phyloP scores from a whole-genome alignment of 345 rosid species.

The Toxicodendron radicans region DNA sequence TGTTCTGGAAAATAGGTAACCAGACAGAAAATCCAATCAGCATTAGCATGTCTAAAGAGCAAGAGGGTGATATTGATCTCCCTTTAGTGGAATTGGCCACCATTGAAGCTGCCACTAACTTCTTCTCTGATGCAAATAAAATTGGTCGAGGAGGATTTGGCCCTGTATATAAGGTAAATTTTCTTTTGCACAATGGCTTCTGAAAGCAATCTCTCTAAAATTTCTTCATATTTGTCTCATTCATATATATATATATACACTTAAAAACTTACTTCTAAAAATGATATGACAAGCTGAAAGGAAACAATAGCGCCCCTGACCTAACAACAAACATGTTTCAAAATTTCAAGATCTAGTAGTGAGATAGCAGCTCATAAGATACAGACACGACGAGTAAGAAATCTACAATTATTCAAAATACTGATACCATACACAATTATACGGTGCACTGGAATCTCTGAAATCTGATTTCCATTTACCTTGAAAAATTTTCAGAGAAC shows the following conservation, averaged over 20 bases:
- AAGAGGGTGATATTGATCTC: slow-evolving; percentile 18
- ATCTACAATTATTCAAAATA: neutral
- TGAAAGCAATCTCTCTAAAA: neutral
- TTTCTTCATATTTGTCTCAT: neutral
- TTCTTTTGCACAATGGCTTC: neutral
- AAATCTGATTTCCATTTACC: neutral
- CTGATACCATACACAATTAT: neutral
- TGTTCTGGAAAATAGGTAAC: neutral
- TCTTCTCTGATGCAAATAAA: slow-evolving; percentile 23
- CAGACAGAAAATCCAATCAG: neutral
- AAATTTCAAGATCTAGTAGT: no score
- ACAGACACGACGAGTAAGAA: no score
- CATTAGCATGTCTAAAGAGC: neutral
- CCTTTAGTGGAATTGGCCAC: slow-evolving; percentile 20
- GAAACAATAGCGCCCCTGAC: neutral
- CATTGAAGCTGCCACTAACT: slow-evolving; percentile 28
- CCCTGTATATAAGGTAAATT: slow-evolving; percentile 42
- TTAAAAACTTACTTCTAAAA: neutral
- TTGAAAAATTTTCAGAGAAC: neutral
- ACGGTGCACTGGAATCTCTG: neutral
- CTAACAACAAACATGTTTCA: no score
- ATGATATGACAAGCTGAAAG: neutral
- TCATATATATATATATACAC: neutral
- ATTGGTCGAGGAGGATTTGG: slow-evolving; percentile 26
- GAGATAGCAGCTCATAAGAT: neutral